Evolutionary conservation across 805 yeast species (phyloP).

Genomic region (Monosporozyma servazzii): DNA sequence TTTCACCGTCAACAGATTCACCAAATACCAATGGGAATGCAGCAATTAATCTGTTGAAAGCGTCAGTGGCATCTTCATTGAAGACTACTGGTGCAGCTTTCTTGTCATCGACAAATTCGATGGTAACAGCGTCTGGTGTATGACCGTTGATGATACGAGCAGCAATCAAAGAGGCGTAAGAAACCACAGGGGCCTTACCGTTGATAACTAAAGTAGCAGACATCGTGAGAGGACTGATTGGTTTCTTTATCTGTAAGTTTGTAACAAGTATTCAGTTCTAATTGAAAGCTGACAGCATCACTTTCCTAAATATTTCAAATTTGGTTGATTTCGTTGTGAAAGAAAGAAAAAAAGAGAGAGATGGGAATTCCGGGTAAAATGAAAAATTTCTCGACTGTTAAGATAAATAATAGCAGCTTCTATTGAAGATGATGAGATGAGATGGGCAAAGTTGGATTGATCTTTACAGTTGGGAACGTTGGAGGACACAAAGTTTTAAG

Average conservation of each 20-base stretch:
- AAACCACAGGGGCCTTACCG: slow-evolving; percentile 76
- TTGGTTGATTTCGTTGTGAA: background rate
- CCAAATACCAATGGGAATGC: slow-evolving; percentile 40
- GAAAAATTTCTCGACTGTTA: background rate
- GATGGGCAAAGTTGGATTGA: background rate
- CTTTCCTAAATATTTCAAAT: background rate
- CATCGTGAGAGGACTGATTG: slow-evolving; percentile 16
- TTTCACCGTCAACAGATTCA: slow-evolving; percentile 18
- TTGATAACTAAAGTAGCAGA: slow-evolving; percentile 52
- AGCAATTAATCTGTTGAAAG: slow-evolving; percentile 42
- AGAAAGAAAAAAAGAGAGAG: background rate
- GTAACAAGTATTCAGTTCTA: background rate
- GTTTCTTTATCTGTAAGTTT: background rate
- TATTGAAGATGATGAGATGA: background rate
- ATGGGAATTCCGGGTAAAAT: background rate
- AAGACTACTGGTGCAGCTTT: slow-evolving; percentile 42
- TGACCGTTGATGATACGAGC: slow-evolving; percentile 59
- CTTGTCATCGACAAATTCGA: slow-evolving; percentile 68
- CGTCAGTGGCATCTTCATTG: slow-evolving; percentile 38
- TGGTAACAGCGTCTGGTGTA: slow-evolving; percentile 42
- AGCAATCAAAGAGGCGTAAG: slow-evolving; percentile 71
- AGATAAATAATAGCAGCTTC: background rate
- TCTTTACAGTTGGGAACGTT: no score
- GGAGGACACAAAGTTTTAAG: no score
- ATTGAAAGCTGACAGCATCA: background rate